A percentile compares a stretch with the other conserved stretches of the same genome.
Conservation (phyloP, 257 asterid genomes). For the Solanum neorickii region DNA sequence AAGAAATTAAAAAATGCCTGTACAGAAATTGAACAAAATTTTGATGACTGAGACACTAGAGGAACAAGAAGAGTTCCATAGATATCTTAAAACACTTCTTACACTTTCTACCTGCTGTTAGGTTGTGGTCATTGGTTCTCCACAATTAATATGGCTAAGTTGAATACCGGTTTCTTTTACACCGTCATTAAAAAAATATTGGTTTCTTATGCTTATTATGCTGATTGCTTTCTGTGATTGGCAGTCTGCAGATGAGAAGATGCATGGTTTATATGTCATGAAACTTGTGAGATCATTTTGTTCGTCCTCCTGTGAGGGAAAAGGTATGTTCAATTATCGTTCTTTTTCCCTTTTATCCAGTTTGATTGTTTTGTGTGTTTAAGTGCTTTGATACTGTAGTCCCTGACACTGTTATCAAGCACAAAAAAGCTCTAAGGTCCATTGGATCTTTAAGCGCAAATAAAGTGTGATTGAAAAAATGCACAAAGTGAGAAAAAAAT, state of each 20-base stretch:
- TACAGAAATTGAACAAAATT: neutral
- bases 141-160: neutral
- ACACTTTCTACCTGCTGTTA: neutral
- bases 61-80: neutral
- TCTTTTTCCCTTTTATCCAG: slow-evolving; percentile 4
- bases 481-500: neutral
- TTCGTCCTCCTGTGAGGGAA: slow-evolving; percentile 42
- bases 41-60: neutral
- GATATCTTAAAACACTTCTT: neutral
- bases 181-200: neutral
- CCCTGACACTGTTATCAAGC: neutral
- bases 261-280: slow-evolving; percentile 72
- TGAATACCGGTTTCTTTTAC: neutral
- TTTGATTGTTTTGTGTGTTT: neutral
- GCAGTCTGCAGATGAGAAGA: slow-evolving; percentile 74
- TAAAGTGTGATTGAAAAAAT: neutral
- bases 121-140: neutral
- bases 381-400: neutral
- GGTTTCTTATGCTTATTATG: neutral
- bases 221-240: slow-evolving; percentile 9
- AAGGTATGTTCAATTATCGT: slow-evolving; percentile 19
- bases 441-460: neutral
- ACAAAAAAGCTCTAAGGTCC: neutral
- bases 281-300: slow-evolving; percentile 92
- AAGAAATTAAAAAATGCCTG: neutral